These are phyloP conservation scores for Pyrus hybrid DNA, from an alignment of 331 rosid species.

Conservation along the genomic window DNA sequence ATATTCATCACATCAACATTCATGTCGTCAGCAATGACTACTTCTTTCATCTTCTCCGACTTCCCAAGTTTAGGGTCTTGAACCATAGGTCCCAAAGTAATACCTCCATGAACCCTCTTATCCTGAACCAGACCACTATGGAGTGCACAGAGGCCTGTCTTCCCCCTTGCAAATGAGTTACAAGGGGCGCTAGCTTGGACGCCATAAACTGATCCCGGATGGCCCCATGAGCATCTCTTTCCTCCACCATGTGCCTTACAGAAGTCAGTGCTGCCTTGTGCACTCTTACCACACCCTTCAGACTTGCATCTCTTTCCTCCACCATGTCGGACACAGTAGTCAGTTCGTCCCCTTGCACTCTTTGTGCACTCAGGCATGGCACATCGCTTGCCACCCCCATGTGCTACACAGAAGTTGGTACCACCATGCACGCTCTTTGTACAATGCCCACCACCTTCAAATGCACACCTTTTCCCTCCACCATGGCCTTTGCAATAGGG, in stretches of 20 bases:
- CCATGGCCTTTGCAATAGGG: conserved; percentile 93
- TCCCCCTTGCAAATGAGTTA: conserved; percentile 81
- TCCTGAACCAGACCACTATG: conserved; percentile 83
- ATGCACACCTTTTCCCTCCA: conserved; percentile 90
- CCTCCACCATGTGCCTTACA: conserved; percentile 99
- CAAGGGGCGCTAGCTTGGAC: conserved; percentile 55
- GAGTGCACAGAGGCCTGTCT: conserved; percentile 82
- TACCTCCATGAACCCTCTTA: conserved; percentile 93
- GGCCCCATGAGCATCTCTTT: conserved; percentile 94
- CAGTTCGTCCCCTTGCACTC: conserved; percentile 94
- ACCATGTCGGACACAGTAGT: conserved; percentile 91
- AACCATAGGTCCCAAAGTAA: conserved; percentile 52
- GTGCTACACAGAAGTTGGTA: conserved; percentile 91
- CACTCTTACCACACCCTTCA: conserved; percentile 88
- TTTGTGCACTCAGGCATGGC: conserved; percentile 81
- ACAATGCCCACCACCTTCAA: conserved; percentile 73
- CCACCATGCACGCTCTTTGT: conserved; percentile 94
- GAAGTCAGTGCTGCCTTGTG: conserved; percentile 93
- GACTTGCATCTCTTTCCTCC: conserved; percentile 92
- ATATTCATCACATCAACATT: conserved; percentile 33
- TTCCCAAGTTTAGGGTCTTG: conserved; percentile 38
- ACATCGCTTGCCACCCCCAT: conserved; percentile 96
- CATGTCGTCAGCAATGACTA: conserved; percentile 26
- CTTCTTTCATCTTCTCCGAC: conserved; percentile 36
- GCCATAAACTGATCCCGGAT: conserved; percentile 61